phyloP scores from a whole-genome alignment of 495 filamentous ascomycete genomes.

The Penicillium coffeae region DNA sequence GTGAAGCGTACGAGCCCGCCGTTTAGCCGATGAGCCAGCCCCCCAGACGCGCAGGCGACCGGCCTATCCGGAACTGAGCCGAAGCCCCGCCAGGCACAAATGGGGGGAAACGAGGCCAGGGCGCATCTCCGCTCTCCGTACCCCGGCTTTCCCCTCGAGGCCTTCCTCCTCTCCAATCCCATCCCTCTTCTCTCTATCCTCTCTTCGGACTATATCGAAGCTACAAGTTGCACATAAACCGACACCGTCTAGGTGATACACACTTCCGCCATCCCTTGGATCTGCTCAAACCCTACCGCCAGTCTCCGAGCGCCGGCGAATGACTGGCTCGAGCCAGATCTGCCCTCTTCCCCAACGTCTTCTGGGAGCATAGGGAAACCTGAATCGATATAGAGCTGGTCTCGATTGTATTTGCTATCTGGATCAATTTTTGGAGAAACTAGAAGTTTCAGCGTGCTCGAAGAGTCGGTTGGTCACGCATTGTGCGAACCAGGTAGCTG shows the following conservation, averaged over 20 bases:
- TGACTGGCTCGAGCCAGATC: not conserved
- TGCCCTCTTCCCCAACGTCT: not conserved
- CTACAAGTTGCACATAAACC: too few species aligned
- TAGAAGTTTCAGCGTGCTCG: not conserved
- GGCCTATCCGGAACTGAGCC: slow-evolving; percentile 15
- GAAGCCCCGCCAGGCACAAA: slow-evolving; percentile 25
- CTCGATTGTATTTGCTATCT: not conserved
- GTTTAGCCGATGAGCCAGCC: not conserved
- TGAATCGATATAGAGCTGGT: too few species aligned
- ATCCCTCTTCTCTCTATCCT: too few species aligned
- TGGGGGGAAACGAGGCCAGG: not conserved
- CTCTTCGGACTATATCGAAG: too few species aligned
- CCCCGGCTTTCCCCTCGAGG: not conserved
- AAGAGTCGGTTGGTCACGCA: not conserved
- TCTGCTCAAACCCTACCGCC: not conserved
- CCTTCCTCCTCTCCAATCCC: not conserved
- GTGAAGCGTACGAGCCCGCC: not conserved
- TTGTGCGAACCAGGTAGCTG: not conserved
- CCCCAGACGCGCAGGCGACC: not conserved
- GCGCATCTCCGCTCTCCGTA: slow-evolving; percentile 21
- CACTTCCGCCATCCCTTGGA: not conserved
- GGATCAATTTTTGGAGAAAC: not conserved
- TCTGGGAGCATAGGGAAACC: too few species aligned
- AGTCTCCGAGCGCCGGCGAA: not conserved
- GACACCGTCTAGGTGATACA: not conserved